These are phyloP conservation scores for Neoboletus subvelutipes DNA, from an alignment of 768 basidiomycete genomes.

Conservation along the genomic window DNA sequence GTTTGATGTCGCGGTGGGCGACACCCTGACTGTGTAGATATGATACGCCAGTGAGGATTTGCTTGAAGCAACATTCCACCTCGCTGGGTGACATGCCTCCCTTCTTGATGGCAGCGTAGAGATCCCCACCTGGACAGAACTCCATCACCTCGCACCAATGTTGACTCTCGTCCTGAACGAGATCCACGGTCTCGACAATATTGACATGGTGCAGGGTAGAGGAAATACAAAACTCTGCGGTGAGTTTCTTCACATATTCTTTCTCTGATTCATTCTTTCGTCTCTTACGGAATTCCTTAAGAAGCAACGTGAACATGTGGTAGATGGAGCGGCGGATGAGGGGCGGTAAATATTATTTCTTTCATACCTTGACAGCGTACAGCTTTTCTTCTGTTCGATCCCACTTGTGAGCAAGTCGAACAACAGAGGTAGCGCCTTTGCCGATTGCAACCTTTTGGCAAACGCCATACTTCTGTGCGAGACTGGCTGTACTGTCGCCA, in stretches of 20 bases:
- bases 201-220: constrained; percentile 93
- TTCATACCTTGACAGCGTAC: constrained; percentile 92
- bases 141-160: constrained; percentile 99
- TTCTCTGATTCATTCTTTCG: constrained; percentile 98
- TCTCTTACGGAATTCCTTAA: constrained; percentile 94
- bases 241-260: constrained; percentile 99
- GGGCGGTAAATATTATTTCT: not conserved
- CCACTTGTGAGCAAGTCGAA: constrained; percentile 97
- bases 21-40: constrained; percentile 97
- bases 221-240: constrained; percentile 97
- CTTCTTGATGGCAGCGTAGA: constrained; percentile 98
- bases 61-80: constrained; percentile 98
- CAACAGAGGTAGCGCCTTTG: constrained; percentile 97
- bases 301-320: not conserved
- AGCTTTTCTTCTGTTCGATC: constrained; percentile 94
- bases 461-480: constrained; percentile 92
- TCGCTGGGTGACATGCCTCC: constrained; percentile 89
- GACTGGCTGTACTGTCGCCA: constrained; percentile 53
- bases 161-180: constrained; percentile 95
- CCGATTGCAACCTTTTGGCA: constrained; percentile 97
- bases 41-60: constrained; percentile 82
- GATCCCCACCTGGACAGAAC: constrained; percentile 96
- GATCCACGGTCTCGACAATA: constrained; percentile 97
- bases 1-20: constrained; percentile 97
- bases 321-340: not conserved